These are phyloP conservation scores for Kodamaea lidongshanica DNA, from an alignment of 805 yeast genomes.

Conservation along the genomic window DNA sequence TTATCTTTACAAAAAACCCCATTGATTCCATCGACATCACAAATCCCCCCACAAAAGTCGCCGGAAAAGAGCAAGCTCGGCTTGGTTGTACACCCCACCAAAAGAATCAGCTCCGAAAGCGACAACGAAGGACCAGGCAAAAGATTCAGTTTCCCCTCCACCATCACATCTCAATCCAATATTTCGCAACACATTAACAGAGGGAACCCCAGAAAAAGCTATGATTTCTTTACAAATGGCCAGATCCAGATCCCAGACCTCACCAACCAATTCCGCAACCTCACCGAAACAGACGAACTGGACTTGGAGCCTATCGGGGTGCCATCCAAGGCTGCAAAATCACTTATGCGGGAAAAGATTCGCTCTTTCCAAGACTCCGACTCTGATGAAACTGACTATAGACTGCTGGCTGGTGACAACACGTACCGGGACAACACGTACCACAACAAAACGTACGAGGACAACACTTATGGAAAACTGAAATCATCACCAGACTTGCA, in stretches of 20 bases:
- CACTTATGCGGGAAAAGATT: constrained; percentile 23
- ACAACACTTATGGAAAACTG: too few species aligned
- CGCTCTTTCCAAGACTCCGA: constrained; percentile 18
- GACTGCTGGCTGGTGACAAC: constrained; percentile 15
- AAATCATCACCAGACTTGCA: constrained; percentile 19
- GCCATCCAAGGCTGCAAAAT: constrained; percentile 28
- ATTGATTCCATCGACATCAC: too few species aligned
- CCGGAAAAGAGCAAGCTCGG: too few species aligned
- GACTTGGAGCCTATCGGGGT: constrained; percentile 31
- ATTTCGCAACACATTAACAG: constrained; percentile 6
- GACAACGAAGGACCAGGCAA: constrained; percentile 34
- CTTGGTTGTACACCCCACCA: not conserved
- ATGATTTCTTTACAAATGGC: constrained; percentile 16
- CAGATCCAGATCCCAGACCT: constrained; percentile 40
- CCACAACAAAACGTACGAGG: constrained; percentile 1
- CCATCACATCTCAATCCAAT: constrained; percentile 6
- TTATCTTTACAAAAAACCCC: too few species aligned
- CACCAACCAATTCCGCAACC: constrained; percentile 18
- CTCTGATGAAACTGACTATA: constrained; percentile 23
- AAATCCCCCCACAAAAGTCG: too few species aligned
- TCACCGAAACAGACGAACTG: constrained; percentile 13
- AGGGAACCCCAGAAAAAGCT: constrained; percentile 1
- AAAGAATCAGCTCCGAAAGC: constrained; percentile 11
- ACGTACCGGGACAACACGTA: constrained; percentile 10
- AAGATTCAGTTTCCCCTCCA: constrained; percentile 31